Conservation (phyloP, 441 rosid species). For the Aquilaria agallochum region DNA sequence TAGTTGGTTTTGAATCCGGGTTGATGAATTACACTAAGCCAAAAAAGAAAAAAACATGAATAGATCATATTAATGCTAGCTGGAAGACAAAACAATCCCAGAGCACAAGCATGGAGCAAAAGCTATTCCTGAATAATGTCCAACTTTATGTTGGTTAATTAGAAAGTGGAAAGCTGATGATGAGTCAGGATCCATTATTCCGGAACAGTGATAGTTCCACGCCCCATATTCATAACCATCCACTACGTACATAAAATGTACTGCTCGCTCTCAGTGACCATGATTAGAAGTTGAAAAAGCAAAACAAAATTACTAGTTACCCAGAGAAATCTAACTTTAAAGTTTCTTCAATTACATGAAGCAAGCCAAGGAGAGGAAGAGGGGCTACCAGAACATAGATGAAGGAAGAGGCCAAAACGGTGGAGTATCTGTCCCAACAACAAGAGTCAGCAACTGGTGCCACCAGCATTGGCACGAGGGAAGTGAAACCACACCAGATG, state of each 20-base stretch:
- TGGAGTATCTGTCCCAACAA: conserved; percentile 72
- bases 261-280: background rate
- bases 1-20: too few species aligned
- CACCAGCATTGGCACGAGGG: conserved; percentile 71
- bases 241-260: background rate
- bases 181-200: conserved; percentile 13
- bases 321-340: background rate
- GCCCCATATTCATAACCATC: too few species aligned
- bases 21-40: too few species aligned
- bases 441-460: conserved; percentile 84
- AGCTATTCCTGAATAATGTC: too few species aligned
- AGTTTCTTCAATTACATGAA: background rate
- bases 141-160: too few species aligned
- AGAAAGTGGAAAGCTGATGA: conserved; percentile 1
- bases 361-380: background rate
- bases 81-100: too few species aligned
- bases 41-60: too few species aligned
- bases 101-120: too few species aligned
- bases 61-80: too few species aligned
- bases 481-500: conserved; percentile 90
- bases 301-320: too few species aligned
- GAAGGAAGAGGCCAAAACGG: conserved; percentile 65
- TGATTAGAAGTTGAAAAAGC: background rate
- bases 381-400: conserved; percentile 67
- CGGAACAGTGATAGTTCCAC: too few species aligned